These are phyloP conservation scores for Phycomyces blakesleeanus DNA, from an alignment of 192 early-diverging fungal species.

Conservation along the genomic window DNA sequence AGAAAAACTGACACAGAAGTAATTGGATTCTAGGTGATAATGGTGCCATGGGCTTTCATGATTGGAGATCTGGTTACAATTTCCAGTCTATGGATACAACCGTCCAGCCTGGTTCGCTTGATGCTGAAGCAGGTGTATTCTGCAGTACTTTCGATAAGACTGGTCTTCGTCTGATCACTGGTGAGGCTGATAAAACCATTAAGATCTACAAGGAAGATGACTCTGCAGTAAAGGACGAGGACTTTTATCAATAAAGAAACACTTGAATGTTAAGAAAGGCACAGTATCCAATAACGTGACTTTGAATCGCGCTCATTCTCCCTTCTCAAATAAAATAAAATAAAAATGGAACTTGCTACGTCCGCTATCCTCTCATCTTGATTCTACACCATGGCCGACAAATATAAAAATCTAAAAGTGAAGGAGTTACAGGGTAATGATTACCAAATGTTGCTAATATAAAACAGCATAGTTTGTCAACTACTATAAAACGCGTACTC, in stretches of 20 bases:
- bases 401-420: constrained; percentile 45
- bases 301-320: constrained; percentile 5
- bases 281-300: neutral
- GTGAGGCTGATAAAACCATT: constrained; percentile 98
- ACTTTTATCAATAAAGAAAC: constrained; percentile 28
- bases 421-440: constrained; percentile 46
- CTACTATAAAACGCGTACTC: neutral
- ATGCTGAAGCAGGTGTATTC: constrained; percentile 94
- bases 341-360: no score
- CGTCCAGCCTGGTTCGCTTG: constrained; percentile 94
- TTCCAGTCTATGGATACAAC: constrained; percentile 87
- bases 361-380: no score
- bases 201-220: constrained; percentile 96
- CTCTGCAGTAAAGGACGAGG: constrained; percentile 51
- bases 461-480: neutral
- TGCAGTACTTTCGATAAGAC: constrained; percentile 93
- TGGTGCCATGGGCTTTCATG: constrained; percentile 95
- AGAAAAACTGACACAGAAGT: no score
- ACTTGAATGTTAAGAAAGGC: neutral
- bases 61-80: constrained; percentile 93
- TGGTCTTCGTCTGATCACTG: constrained; percentile 91
- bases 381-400: constrained; percentile 20
- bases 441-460: neutral
- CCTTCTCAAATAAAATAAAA: neutral
- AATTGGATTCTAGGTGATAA: constrained; percentile 67